Base-by-base conservation (phyloP, 768 basidiomycete genomes). In the Amanita molliuscula region DNA sequence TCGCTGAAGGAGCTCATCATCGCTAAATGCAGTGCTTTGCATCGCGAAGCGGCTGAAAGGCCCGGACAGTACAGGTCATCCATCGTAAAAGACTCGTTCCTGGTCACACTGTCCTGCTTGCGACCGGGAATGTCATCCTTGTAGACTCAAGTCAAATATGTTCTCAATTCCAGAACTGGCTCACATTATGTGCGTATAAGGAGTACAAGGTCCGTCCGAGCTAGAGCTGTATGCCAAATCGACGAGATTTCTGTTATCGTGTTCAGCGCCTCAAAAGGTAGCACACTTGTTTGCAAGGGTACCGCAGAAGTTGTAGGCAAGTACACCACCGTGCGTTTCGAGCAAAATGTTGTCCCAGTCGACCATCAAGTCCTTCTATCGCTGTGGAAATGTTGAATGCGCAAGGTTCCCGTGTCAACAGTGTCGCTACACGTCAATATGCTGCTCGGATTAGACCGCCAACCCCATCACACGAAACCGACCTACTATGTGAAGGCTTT, bases 81-180 rank as follows among this genome's bases (percentile, higher is more conserved):
- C 62, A 66, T 48, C 56, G 58, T 35, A 59, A 62, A 28, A 44
- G 61, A 15, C 35, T 66, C 18, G 65, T 66, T 38, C 65, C 66
- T 2, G 65, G 65, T 3, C 66, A 66, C 50, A 45, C 68, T 20
- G 47, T 67, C 38, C 36, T 56, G 47, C 48, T 66, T 25, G 58
- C 66, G 11, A 62, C 66, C 63, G 41, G 62, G 37, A 64, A 65
- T 38, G 67, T 66, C 50, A 67, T 67, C 43, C n/a, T n/a, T n/a
- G n/a, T n/a, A n/a, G n/a, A n/a, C n/a, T n/a, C n/a, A n/a, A n/a
- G n/a, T n/a, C n/a, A n/a, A n/a, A n/a, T n/a, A n/a, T n/a, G n/a
- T n/a, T n/a, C n/a, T n/a, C n/a, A n/a, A n/a, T n/a, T n/a, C n/a
- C n/a, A n/a, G n/a, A n/a, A n/a, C n/a, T n/a, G n/a, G n/a, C n/a